Conservation (phyloP, 2,329 filamentous ascomycete species). For the Epichloe sibirici region DNA sequence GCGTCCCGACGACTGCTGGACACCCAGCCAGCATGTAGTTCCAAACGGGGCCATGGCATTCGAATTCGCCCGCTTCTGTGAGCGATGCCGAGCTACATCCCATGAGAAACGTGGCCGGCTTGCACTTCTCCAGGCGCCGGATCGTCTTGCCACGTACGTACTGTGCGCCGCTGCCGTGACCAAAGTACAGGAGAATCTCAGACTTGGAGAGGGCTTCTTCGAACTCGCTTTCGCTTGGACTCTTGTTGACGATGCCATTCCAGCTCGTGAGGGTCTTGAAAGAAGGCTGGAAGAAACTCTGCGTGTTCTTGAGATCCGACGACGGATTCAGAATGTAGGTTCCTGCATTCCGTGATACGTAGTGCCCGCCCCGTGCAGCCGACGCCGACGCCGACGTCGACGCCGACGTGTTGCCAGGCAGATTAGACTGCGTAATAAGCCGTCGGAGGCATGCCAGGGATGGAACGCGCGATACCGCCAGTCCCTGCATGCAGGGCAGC, state of each 20-base stretch:
- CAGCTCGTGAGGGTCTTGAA: constrained; percentile 59
- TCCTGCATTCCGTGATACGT: constrained; percentile 42
- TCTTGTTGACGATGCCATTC: constrained; percentile 54
- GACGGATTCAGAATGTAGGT: constrained; percentile 85
- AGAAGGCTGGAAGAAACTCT: constrained; percentile 54
- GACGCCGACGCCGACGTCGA: no score
- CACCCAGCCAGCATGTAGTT: constrained; percentile 84
- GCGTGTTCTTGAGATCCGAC: constrained; percentile 69
- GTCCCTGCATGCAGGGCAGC: constrained; percentile 67
- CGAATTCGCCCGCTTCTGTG: constrained; percentile 69
- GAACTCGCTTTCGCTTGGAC: constrained; percentile 70
- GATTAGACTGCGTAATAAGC: constrained; percentile 46
- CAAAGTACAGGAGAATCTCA: constrained; percentile 82
- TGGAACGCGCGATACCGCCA: constrained; percentile 76
- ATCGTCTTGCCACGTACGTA: constrained; percentile 82
- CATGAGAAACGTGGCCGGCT: constrained; percentile 76
- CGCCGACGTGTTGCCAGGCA: constrained; percentile 7
- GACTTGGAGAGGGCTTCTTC: constrained; percentile 50
- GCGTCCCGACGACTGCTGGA: constrained; percentile 77
- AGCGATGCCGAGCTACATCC: constrained; percentile 83
- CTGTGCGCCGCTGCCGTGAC: constrained; percentile 87
- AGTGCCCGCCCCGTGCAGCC: constrained; percentile 29
- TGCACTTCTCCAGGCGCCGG: constrained; percentile 62
- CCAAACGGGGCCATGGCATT: constrained; percentile 80
- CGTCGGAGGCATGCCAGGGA: constrained; percentile 74